Base-by-base conservation (phyloP, 169 alveolate species). In the Babesia gibsoni region DNA sequence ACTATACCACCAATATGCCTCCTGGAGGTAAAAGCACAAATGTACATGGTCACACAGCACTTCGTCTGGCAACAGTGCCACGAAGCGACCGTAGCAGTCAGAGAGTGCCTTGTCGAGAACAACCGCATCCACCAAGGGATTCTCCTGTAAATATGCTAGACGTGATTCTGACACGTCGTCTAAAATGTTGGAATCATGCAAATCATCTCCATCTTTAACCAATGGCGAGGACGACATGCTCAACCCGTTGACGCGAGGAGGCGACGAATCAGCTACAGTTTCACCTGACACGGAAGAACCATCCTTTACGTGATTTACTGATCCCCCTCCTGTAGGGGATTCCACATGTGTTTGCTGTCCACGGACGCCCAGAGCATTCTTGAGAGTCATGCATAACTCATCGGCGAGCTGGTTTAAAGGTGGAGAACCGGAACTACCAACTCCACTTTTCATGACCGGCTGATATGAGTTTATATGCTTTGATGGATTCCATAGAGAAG, bases 1-100 rank as follows among this genome's bases (percentile, higher is more conserved):
- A 68, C 88, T 88, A 68, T 93, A 93, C 96, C 96, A 93, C 96
- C 96, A 93, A 67, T 81, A 93, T 16, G 96, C 96, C 36, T 92
- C 96, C 42, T 93, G 97, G 29, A 92, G 68, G 70, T 89, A 95
- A 74, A 92, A 92, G 69, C 91, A 92, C 43, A 92, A 84, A 39
- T 91, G 96, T 23, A 92, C 87, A 42, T 84, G 92, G 72, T 92
- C 96, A 46, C 88, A 79, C 64, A 92, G 86, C 36, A 91, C 81
- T 49, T 88, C 90, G 35, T 92, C 96, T 6, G 96, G 96, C 30
- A 92, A 84, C 56, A 89, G 74, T n/a, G 96, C 89, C 14, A 92
- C 87, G 74, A 92, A 92, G 33, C 96, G 81, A 36, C 96, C 96
- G 64, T 92, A 92, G 52, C 96, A 92, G 72, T 92, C 96, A 32